Base-by-base conservation (phyloP, 495 filamentous ascomycete genomes). In the Lasiosphaeria miniovina region DNA sequence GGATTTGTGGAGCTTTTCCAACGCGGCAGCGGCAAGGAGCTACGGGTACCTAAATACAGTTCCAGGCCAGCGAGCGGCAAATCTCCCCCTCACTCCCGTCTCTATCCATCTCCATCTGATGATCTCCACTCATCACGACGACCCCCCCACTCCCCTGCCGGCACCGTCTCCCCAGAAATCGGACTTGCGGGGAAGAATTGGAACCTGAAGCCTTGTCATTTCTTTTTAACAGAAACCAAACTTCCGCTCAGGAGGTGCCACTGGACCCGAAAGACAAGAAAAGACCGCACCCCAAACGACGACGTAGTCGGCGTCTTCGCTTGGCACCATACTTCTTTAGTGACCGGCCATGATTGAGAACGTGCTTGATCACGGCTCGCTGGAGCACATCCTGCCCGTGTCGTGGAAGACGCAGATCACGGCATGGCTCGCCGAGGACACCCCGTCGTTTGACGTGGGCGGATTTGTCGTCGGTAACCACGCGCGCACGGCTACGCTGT, bases 361-460 rank as follows among this genome's bases (percentile, higher is more conserved):
- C 32, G 67, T 74, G 9, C 63, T 89, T 49, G 75, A 83, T 55
- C 83, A 92, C 71, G 91, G 93, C 67, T 83, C 85, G 51, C 78
- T 90, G 14, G 85, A 88, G 49, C 86, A 96, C 68, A 84, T 98
- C 49, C 86, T 98, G 2, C 93, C 93, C 0, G 81, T 80, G 15
- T 88, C 86, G 41, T 96, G 91, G 84, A 94, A 94, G 67, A 79
- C 86, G 36, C 81, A 88, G 54, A 84, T 98, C 55, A 80, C 88
- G 3, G 71, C 82, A 57, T 98, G 95, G 95, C 86, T 96, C 5
- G 88, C 90, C 60, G 94, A 98, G 75, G 94, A 98, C 76, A 93
- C 91, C 31, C 94, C 94, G 3, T 92, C 90, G 36, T 93, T 95
- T 71, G 94, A 98, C 77, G 96, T 96, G 70, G 95, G 92, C 63